Percentiles rank a stretch among this genome's conserved stretches.
These are phyloP conservation scores for Backusella tarrabulga DNA, from an alignment of 192 early-diverging fungal genomes.

Conservation along the genomic window DNA sequence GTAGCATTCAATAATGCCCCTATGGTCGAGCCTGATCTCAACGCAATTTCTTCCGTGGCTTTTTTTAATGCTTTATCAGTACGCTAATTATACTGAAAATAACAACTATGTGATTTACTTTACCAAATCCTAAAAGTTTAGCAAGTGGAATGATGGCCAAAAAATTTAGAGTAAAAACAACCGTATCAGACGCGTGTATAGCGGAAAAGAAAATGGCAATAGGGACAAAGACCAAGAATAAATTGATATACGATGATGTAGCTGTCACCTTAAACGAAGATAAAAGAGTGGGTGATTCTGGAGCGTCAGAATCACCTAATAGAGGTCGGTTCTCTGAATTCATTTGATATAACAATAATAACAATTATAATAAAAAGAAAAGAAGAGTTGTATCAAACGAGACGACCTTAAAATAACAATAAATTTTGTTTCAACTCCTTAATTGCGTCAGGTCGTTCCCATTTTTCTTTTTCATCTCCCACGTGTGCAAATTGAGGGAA, in stretches of 20 bases:
- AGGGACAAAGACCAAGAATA: constrained; percentile 74
- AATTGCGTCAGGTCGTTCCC: background rate
- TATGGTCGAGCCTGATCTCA: constrained; percentile 37
- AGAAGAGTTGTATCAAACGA: background rate
- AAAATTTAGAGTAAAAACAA: constrained; percentile 84
- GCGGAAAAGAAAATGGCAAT: constrained; percentile 67
- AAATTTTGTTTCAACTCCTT: background rate
- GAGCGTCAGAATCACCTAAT: background rate
- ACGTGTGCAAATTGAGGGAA: background rate
- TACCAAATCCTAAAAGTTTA: constrained; percentile 52
- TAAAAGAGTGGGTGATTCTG: constrained; percentile 22
- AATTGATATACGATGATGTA: constrained; percentile 64
- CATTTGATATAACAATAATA: constrained; percentile 3
- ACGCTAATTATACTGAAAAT: no score
- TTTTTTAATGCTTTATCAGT: constrained; percentile 8
- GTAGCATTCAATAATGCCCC: constrained; percentile 36
- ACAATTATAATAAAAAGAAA: background rate
- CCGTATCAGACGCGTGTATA: constrained; percentile 58
- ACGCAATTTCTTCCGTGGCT: constrained; percentile 73
- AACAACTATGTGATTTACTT: background rate
- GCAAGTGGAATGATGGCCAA: constrained; percentile 90
- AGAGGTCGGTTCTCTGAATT: constrained; percentile 12
- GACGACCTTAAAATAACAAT: background rate
- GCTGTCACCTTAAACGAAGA: constrained; percentile 50
- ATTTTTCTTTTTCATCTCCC: background rate